These are phyloP conservation scores for Phaeosphaeria sp. DNA, from an alignment of 2,329 filamentous ascomycete species.

Conservation along the genomic window DNA sequence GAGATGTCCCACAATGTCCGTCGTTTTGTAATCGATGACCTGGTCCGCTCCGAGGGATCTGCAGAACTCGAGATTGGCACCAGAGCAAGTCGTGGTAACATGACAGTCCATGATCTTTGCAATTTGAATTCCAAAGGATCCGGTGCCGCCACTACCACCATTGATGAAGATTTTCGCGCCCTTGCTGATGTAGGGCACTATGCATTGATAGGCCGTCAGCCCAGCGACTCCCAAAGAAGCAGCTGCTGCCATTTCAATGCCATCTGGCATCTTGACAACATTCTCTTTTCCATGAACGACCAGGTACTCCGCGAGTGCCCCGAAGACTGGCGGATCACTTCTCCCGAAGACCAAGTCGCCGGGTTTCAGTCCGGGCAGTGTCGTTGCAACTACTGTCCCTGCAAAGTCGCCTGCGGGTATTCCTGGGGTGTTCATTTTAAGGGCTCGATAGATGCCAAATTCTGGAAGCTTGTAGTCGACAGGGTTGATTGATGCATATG, in stretches of 20 bases:
- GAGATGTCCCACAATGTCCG: slow-evolving; percentile 55
- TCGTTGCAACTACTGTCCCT: not conserved
- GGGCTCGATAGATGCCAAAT: not conserved
- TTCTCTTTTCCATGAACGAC: not conserved
- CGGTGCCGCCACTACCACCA: slow-evolving; percentile 66
- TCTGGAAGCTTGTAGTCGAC: not conserved
- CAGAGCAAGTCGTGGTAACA: slow-evolving; percentile 65
- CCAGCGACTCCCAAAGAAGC: slow-evolving; percentile 34
- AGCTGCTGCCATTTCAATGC: not conserved
- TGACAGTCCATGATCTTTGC: slow-evolving; percentile 64
- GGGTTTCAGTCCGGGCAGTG: not conserved
- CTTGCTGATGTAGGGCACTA: slow-evolving; percentile 22
- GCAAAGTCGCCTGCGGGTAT: not conserved
- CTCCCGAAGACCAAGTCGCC: not conserved
- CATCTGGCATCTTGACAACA: not conserved
- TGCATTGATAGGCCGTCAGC: slow-evolving; percentile 42
- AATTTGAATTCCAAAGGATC: slow-evolving; percentile 66
- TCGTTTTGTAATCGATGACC: slow-evolving; percentile 63
- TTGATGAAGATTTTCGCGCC: slow-evolving; percentile 65
- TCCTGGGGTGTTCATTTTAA: not conserved
- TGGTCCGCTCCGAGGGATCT: slow-evolving; percentile 65
- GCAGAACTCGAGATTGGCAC: slow-evolving; percentile 61
- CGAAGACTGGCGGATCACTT: not conserved
- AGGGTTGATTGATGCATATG: not conserved
- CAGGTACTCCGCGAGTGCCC: not conserved